Evolutionary conservation across 208 protist species (phyloP).

Genomic region (Acanthamoeba lenticulata): DNA sequence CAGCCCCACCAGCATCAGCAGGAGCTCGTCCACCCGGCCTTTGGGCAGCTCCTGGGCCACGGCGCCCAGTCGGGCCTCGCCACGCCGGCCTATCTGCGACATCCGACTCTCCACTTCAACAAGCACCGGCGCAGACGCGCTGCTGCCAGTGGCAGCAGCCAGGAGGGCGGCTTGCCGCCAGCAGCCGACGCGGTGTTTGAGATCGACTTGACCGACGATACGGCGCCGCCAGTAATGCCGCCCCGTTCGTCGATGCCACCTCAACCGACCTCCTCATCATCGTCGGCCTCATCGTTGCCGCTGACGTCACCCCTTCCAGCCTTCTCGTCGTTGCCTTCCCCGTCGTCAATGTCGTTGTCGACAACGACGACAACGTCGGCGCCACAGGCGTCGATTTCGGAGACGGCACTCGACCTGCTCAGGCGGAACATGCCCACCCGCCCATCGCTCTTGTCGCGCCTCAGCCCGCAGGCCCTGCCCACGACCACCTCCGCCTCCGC

Average conservation of each 20-base stretch:
- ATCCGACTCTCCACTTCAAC: constrained; percentile 5
- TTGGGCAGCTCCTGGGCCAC: neutral
- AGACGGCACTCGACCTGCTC: neutral
- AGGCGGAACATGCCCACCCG: neutral
- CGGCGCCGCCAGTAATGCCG: neutral
- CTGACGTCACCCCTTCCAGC: neutral
- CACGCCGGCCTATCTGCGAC: neutral
- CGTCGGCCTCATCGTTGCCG: neutral
- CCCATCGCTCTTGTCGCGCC: neutral
- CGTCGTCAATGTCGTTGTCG: neutral
- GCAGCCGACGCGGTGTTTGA: neutral
- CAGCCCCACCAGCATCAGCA: neutral
- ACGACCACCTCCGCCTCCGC: neutral
- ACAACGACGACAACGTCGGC: too few relatives aligned
- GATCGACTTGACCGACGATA: constrained; percentile 8
- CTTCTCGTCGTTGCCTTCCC: neutral
- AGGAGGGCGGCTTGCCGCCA: neutral
- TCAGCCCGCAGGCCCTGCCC: neutral
- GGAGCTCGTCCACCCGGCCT: neutral
- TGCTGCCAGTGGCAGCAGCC: neutral
- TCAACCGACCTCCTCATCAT: neutral
- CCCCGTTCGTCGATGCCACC: neutral
- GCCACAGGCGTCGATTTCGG: neutral
- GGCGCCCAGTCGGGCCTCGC: neutral
- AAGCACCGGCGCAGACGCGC: neutral